phyloP scores from a whole-genome alignment of 2,329 filamentous ascomycete species.

The Chalaropsis ovoidea region DNA sequence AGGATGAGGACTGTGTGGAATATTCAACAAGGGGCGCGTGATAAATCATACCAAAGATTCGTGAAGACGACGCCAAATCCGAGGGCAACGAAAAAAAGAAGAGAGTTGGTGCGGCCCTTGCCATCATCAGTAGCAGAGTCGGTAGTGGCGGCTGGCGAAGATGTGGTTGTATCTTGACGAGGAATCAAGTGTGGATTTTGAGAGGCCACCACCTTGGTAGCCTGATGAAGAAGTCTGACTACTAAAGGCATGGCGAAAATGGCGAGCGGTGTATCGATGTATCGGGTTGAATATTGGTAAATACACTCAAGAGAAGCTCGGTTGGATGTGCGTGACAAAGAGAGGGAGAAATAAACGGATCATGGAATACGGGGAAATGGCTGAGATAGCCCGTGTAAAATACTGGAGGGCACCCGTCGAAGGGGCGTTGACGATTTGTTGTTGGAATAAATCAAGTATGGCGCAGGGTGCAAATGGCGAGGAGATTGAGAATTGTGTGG shows the following conservation, averaged over 20 bases:
- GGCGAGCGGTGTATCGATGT: background rate
- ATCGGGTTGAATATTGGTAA: background rate
- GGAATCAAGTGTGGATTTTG: constrained; percentile 9
- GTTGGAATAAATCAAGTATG: background rate
- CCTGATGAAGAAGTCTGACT: background rate
- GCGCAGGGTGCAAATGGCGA: too few relatives aligned
- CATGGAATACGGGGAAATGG: background rate
- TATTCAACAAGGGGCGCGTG: background rate
- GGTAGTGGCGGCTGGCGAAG: constrained; percentile 23
- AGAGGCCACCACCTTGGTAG: constrained; percentile 14
- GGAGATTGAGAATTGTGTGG: too few relatives aligned
- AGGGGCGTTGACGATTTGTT: background rate
- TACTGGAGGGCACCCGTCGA: background rate
- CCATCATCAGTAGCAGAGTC: constrained; percentile 27
- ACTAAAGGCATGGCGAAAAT: constrained; percentile 3
- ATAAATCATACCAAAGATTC: constrained; percentile 72
- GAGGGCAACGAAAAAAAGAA: constrained; percentile 79
- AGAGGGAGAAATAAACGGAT: background rate
- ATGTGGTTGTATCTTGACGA: constrained; percentile 27
- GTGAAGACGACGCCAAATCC: constrained; percentile 98
- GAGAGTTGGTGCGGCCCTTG: constrained; percentile 35
- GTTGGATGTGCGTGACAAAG: background rate
- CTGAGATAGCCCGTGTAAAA: background rate
- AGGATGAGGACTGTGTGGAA: background rate
- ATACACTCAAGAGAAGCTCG: background rate